Evolutionary conservation across 768 basidiomycete genomes (phyloP).

Genomic region (Leucogyrophana mollusca): DNA sequence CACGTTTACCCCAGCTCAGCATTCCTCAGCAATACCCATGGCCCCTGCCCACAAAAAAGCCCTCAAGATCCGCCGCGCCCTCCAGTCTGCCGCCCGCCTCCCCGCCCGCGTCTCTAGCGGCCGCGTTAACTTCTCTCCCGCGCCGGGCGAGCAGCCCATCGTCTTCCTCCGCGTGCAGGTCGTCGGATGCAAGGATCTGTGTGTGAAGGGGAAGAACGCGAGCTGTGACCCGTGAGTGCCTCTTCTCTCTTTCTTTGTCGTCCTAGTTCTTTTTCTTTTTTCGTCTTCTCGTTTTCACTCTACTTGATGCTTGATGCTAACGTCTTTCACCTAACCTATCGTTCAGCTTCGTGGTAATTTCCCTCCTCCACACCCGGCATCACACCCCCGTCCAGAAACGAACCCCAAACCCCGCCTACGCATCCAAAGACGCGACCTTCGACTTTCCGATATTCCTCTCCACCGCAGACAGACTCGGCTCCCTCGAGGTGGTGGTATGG

Average conservation of each 20-base stretch:
- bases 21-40: no score
- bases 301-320: neutral
- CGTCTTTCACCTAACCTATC: neutral
- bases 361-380: conserved; percentile 53
- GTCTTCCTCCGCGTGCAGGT: conserved; percentile 70
- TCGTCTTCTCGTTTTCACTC: conserved; percentile 1
- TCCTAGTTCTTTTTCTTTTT: neutral
- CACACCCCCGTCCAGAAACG: conserved; percentile 79
- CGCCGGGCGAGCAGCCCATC: conserved; percentile 62
- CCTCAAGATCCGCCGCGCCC: conserved; percentile 55
- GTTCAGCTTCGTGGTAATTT: conserved; percentile 68
- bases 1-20: no score
- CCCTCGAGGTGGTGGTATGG: conserved; percentile 87
- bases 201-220: conserved; percentile 66
- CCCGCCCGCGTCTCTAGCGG: conserved; percentile 46
- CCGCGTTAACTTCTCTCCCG: conserved; percentile 39
- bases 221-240: conserved; percentile 74
- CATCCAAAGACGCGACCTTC: conserved; percentile 75
- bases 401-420: conserved; percentile 65
- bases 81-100: conserved; percentile 58
- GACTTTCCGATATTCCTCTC: conserved; percentile 85
- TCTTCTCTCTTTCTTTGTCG: neutral
- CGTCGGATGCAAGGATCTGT: conserved; percentile 57
- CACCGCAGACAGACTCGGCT: conserved; percentile 68
- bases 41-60: conserved; percentile 39